Evolutionary conservation across 345 rosid genomes (phyloP), one percentile per base, ranked within the genome.

Genomic region (Dovyalis caffra): DNA sequence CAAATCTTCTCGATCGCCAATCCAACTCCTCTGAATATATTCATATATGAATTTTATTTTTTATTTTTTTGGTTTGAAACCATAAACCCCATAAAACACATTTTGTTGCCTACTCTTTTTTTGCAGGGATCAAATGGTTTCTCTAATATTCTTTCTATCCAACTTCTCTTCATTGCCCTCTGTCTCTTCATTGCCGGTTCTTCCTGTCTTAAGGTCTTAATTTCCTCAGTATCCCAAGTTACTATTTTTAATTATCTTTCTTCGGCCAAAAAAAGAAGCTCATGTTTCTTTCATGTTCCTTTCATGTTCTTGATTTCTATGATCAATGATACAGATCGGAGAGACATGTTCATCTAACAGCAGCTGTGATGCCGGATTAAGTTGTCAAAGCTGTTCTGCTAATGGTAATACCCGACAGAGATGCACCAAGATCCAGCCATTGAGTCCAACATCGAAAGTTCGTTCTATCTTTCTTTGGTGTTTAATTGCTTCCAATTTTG

Each of bases 371-470:
- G 71, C 88, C 70, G 99, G 99, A n/a, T 78, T 95, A 69, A 80
- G 83, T 31, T 95, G 99, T 77, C 90, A 88, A 49, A 91, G 90
- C 16, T 95, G 99, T 74, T 76, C 91, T 3, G 83, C 68, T 0
- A 89, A 79, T 56, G 96, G 97, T 26, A 92, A 91, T 57, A 84
- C 98, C 83, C 88, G 94, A 74, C 87, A 92, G 76, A 85, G 86
- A 83, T 92, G 98, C 81, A 67, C 86, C 78, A 87, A 91, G 87
- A 85, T 85, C 79, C 91, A 73, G 75, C 94, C 97, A 5, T 37
- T 89, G n/a, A 81, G 64, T 76, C 92, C 99, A 31, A 86, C 92
- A 49, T 85, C 98, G 15, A 93, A 88, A 86, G 99, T 92, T n/a
- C 2, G 75, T 6, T 38, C 71, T 26, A 11, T 6, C 33, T 38